Evolutionary conservation across 805 yeast species (phyloP), one percentile per base, ranked within the genome.

Genomic region (Ascoidea asiatica): DNA sequence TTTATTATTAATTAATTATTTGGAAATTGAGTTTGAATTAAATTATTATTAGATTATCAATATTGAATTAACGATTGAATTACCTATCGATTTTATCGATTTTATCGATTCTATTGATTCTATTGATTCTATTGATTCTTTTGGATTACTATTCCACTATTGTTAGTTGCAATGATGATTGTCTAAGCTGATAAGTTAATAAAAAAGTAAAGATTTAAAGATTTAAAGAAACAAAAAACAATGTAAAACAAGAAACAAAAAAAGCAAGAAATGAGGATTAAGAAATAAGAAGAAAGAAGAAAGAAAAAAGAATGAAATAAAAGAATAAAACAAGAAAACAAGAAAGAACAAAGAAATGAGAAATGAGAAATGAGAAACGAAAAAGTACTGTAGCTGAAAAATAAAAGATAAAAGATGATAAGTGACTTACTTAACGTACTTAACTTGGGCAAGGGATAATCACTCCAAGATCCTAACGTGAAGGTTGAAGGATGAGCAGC

Each of bases 401-500:
- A 41, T 4, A 52, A 46, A 18, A 49, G 47, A 20, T 37, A 47
- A 6, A 47, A 48, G 38, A 58, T 56, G 33, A 52, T 55, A 33
- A 52, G 56, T 21, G 58, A 55, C 40, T 57, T 21, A 23, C 35
- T 15, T 22, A 35, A 37, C n/a, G 43, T n/a, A n/a, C n/a, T n/a
- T n/a, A n/a, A n/a, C n/a, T n/a, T n/a, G n/a, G n/a, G n/a, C n/a
- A n/a, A n/a, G n/a, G n/a, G n/a, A n/a, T n/a, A n/a, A n/a, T n/a
- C n/a, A n/a, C n/a, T n/a, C n/a, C n/a, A 44, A 6, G 43, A 45
- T 20, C 19, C 45, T 21, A 18, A 60, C 38, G 59, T 56, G 15
- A 56, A 56, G 41, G 63, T 65, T 45, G 67, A 62, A 43, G 59
- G 58, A n/a, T n/a, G n/a, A n/a, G n/a, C n/a, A n/a, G n/a, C n/a